Percentiles rank a stretch among this genome's conserved stretches.
Conservation (phyloP, 345 rosid species). For the Eucalyptus dawsonii region DNA sequence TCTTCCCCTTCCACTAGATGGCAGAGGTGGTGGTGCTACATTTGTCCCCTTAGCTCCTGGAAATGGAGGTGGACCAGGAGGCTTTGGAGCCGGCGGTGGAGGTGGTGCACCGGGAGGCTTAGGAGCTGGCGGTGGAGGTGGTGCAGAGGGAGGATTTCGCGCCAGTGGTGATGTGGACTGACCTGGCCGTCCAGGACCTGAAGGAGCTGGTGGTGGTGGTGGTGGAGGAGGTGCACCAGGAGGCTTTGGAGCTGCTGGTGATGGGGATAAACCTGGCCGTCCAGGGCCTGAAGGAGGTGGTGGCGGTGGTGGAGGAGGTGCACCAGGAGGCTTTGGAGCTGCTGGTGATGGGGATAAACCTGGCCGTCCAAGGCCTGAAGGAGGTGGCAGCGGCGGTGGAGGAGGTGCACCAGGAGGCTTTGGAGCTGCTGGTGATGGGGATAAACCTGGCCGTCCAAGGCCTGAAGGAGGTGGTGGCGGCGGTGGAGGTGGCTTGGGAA, state of each 20-base stretch:
- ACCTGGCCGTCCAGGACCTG: background rate
- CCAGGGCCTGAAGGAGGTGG: background rate
- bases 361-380: background rate
- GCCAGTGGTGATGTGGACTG: slow-evolving; percentile 34
- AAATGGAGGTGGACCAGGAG: slow-evolving; percentile 1
- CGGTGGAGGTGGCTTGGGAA: background rate
- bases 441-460: background rate
- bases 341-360: slow-evolving; percentile 18
- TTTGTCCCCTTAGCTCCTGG: background rate
- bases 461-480: background rate
- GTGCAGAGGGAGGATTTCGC: slow-evolving; percentile 6
- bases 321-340: slow-evolving; percentile 37
- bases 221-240: slow-evolving; percentile 56
- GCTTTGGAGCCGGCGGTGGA: background rate
- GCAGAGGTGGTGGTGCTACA: slow-evolving; percentile 14
- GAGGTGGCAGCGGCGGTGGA: slow-evolving; percentile 27
- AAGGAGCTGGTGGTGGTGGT: slow-evolving; percentile 2
- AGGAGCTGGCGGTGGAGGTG: slow-evolving; percentile 42
- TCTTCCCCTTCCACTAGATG: slow-evolving; percentile 55
- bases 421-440: slow-evolving; percentile 32
- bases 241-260: slow-evolving; percentile 23
- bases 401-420: slow-evolving; percentile 47
- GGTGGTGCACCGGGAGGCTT: background rate
- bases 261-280: slow-evolving; percentile 11
- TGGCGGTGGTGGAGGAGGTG: slow-evolving; percentile 51